A percentile compares a stretch with the other conserved stretches of the same genome.
Conservation (phyloP, 495 filamentous ascomycete genomes). For the Penicillium dipodomyicola region DNA sequence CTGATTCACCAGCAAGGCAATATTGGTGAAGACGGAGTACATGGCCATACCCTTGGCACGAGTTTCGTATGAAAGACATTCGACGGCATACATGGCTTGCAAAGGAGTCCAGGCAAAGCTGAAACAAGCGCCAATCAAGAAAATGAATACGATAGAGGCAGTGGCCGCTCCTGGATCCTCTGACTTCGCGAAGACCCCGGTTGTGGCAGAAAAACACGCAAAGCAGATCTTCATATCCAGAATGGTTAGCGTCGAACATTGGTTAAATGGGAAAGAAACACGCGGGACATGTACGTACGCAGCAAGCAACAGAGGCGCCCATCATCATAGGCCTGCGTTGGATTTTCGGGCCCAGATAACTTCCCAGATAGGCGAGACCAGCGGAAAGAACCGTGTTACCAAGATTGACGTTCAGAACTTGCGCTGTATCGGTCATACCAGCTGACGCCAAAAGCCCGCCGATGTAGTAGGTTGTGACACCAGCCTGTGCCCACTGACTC, state of each 20-base stretch:
- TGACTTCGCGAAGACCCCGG: background rate
- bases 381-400: conserved; percentile 17
- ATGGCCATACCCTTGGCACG: conserved; percentile 64
- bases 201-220: background rate
- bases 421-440: conserved; percentile 7
- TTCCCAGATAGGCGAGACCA: conserved; percentile 52
- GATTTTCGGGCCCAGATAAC: conserved; percentile 60
- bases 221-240: background rate
- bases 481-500: conserved; percentile 39
- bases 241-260: background rate
- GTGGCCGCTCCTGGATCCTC: conserved; percentile 25
- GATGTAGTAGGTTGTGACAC: conserved; percentile 53
- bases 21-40: conserved; percentile 50
- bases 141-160: conserved; percentile 58
- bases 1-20: conserved; percentile 48
- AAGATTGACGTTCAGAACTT: conserved; percentile 17
- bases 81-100: conserved; percentile 65
- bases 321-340: conserved; percentile 51
- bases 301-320: background rate
- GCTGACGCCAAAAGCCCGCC: conserved; percentile 18
- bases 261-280: background rate
- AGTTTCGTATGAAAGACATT: conserved; percentile 56
- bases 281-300: background rate
- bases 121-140: conserved; percentile 63
- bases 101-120: conserved; percentile 63